Conservation (phyloP, 306 rosid species). For the Arachis stenosperma region DNA sequence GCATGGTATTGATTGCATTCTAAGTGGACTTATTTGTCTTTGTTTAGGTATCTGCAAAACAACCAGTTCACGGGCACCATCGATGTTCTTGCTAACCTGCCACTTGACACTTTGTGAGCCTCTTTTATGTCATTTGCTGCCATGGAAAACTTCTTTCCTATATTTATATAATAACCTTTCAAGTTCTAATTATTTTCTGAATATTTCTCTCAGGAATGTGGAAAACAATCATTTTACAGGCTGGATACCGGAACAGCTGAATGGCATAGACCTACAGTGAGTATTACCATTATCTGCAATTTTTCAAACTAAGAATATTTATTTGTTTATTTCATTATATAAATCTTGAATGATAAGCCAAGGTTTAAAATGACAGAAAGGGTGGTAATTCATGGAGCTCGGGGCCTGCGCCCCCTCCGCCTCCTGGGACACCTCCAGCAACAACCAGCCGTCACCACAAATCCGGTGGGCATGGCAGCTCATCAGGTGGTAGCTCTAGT, state of each 20-base stretch:
- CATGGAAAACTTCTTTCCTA: slow-evolving; percentile 24
- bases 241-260: slow-evolving; percentile 84
- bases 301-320: slow-evolving; percentile 3
- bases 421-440: slow-evolving; percentile 90
- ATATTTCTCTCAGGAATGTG: slow-evolving; percentile 68
- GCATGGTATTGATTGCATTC: slow-evolving; percentile 38
- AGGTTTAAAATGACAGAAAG: slow-evolving; percentile 56
- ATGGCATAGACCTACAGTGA: slow-evolving; percentile 73
- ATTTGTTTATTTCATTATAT: slow-evolving; percentile 26
- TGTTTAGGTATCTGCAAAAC: slow-evolving; percentile 76
- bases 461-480: slow-evolving; percentile 50
- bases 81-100: slow-evolving; percentile 81
- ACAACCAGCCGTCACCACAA: slow-evolving; percentile 51
- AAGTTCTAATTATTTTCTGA: slow-evolving; percentile 30
- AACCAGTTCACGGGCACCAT: slow-evolving; percentile 89
- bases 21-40: slow-evolving; percentile 38
- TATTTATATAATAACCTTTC: slow-evolving; percentile 19
- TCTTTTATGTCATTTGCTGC: slow-evolving; percentile 29
- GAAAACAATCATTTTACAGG: slow-evolving; percentile 84
- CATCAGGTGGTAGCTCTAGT: slow-evolving; percentile 51
- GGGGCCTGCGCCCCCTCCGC: slow-evolving; percentile 97
- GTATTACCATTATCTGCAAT: slow-evolving; percentile 43
- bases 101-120: slow-evolving; percentile 75
- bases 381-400: slow-evolving; percentile 83
- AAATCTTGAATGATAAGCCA: slow-evolving; percentile 35